Evolutionary conservation across 257 asterid genomes (phyloP), one percentile per base, ranked within the genome.

Genomic region (Solanum lycopersicoides): DNA sequence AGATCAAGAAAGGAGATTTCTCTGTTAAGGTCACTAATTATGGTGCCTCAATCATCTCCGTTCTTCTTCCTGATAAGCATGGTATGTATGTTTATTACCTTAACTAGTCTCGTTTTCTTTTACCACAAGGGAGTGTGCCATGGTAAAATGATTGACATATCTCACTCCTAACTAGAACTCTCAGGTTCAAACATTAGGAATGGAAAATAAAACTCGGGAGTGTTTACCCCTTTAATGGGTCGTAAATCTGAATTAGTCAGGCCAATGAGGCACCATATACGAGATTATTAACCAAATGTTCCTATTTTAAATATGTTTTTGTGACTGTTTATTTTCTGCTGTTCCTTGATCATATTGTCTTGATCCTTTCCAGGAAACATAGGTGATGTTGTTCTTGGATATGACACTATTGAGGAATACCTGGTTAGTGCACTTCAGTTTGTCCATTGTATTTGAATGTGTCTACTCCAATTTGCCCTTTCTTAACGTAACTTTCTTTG

Each of bases 331-430:
- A 2, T 66, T 66, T 66, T 66, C 73, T 25, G 39, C 37, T 28
- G 37, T 30, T 28, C 75, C 75, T 68, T 30, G 21, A 66, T n/a
- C 72, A 3, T 44, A 18, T 87, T 30, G 2, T 41, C 30, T 63
- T 79, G 11, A 9, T 45, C 25, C 25, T 63, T 84, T 41, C 6
- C 93, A 96, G 98, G 98, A 21, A 69, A 66, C 2, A 66, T 25
- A 66, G 73, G 73, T 66, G 73, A 66, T 66, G 73, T 66, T 66
- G 73, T 94, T 91, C 98, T 96, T 74, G 99, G 98, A n/a, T 94
- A 92, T 76, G 96, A 94, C 32, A 92, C 97, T 11, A 50, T 90
- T 41, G 53, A 93, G 80, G 94, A 53, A 44, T 95, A 94, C 83
- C 50, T 14, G 94, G 99, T 96, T 85, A 77, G 90, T 11, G 75